Evolutionary conservation across 192 early-diverging fungal species (phyloP), one percentile per base, ranked within the genome.

Genomic region (Backusella luteola): DNA sequence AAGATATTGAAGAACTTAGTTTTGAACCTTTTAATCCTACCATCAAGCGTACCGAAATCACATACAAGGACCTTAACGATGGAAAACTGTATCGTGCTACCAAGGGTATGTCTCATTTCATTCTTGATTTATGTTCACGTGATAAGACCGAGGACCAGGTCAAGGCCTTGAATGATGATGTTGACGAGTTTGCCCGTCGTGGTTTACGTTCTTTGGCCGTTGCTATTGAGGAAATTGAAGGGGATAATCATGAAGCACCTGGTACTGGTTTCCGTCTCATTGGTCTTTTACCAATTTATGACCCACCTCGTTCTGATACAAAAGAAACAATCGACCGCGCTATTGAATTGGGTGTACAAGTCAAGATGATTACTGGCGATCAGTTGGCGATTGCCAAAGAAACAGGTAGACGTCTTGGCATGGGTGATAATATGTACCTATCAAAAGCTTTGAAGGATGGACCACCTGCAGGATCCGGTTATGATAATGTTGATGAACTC

Each of bases 281-380:
- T 53, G 92, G 88, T 66, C 87, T 93, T 73, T 86, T 93, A 70
- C 89, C 92, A 41, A 91, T 93, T 79, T 91, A 90, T 77, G 92
- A 93, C 83, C 92, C 92, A 19, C 92, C 92, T 34, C 90, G 92
- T 67, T 88, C 90, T 71, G 92, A 93, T 79, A 92, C 92, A 80
- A 92, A 92, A 86, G 91, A 93, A 79, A 93, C 92, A 32, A 92
- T 93, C 78, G 89, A 90, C 67, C 91, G 90, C 67, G 91, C 91
- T 80, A 87, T 89, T 76, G 88, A 87, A 69, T 87, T 93, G 42
- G 92, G 92, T 83, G 91, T 93, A 53, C 82, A 92, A 79, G 94
- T 97, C 85, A 96, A 96, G 88, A 97, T 97, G 96, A 94, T 97
- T 79, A 97, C 96, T 70, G 96, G 94, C 79, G 96, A 97, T 85